Base-by-base conservation (phyloP, 495 filamentous ascomycete species). In the Halenospora varia region DNA sequence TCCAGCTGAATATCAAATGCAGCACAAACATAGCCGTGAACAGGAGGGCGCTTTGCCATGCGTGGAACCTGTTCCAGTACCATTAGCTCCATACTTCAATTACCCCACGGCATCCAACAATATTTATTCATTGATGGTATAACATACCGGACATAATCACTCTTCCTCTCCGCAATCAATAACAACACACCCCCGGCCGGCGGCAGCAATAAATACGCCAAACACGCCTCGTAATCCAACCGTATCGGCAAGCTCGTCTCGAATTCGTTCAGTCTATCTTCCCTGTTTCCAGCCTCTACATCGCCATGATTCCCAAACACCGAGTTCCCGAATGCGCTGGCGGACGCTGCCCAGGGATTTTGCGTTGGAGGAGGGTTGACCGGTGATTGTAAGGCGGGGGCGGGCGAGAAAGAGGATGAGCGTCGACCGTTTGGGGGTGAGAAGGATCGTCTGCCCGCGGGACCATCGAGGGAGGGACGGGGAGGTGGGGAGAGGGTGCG, bases 121-220 rank as follows among this genome's bases (percentile, higher is more conserved):
- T n/a, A n/a, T n/a, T n/a, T n/a, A n/a, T n/a, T n/a, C n/a, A n/a
- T n/a, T n/a, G n/a, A n/a, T n/a, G n/a, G n/a, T n/a, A n/a, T n/a
- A 24, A 82, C 84, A 48, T 70, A 96, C 90, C 94, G 77, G 39
- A 98, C 94, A 69, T 96, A 98, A 72, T 97, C 94, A 64, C 91
- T 96, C 79, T 94, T 93, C 64, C 90, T 82, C 79, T 98, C 94
- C 57, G 91, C 61, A 61, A 97, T 78, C 59, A 98, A 69, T 67
- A 98, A 70, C 61, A 96, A 71, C 10, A 96, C 89, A 24, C 85
- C 89, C 24, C 93, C 94, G 0, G 92, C 84, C 15, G 94, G 94
- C 65, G 94, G 94, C 18, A 95, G 71, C 57, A 86, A 78, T 62
- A 97, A 68, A 71, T 98, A 98, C 44, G 94, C 92, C 73, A 97